Evolutionary conservation across 1,139 yeast species (phyloP), one percentile per base, ranked within the genome.

Genomic region (Candida labiduridarum): DNA sequence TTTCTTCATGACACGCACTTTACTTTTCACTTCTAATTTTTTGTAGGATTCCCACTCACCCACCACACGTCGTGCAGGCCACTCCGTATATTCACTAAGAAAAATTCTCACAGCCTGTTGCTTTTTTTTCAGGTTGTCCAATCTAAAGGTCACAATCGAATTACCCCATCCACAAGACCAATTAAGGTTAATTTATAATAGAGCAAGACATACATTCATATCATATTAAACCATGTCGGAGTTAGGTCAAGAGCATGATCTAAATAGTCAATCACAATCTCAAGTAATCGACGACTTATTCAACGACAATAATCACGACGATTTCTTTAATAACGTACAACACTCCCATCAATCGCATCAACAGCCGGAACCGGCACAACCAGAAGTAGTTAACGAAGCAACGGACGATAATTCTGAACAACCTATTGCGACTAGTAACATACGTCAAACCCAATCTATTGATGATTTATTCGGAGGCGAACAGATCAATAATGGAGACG

Each of bases 281-380:
- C 47, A 45, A 36, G 27, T 18, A 22, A 45, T 49, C 42, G 51
- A 49, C 34, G 47, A 49, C 4, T 31, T 49, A 19, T 49, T 49
- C 38, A 40, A 40, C n/a, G 45, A 22, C 14, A 16, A 22, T 7
- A 18, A 49, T 14, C 41, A 41, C 5, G 45, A 45, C 41, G 51
- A 45, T 45, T 47, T 47, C 29, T 47, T 43, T 34, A 41, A 43
- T 22, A 22, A 33, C 14, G 22, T 31, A 15, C 34, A 27, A 25
- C 25, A 33, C 27, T 2, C 29, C 29, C 29, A 4, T 25, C 29
- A 25, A 25, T 25, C 29, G 19, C 42, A 41, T 12, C 27, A 42
- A 18, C 45, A 18, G 10, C 36, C 29, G 2, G 29, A 31, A 18
- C 16, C 4, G 15, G 11, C 22, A 15, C 42, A 41, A 31, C 41